These are phyloP conservation scores for Trichoderma sp. DNA, from an alignment of 2,329 filamentous ascomycete genomes.

Conservation along the genomic window DNA sequence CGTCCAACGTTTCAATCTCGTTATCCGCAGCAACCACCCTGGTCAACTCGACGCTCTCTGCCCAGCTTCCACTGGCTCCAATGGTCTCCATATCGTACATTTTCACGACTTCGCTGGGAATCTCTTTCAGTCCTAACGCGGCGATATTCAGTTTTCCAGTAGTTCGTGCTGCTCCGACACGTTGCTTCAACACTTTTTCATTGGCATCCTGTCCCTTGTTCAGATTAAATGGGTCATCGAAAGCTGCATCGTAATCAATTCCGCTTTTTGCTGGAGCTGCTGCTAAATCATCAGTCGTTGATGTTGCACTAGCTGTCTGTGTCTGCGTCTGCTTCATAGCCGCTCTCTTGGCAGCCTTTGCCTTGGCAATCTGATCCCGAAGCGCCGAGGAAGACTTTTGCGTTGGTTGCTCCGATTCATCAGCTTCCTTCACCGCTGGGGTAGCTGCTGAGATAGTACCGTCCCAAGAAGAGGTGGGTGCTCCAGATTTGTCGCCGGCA, in stretches of 20 bases:
- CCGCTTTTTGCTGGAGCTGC: slow-evolving; percentile 45
- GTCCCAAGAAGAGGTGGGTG: slow-evolving; percentile 28
- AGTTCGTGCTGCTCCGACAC: slow-evolving; percentile 68
- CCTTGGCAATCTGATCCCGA: slow-evolving; percentile 88
- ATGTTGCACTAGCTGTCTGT: slow-evolving; percentile 10
- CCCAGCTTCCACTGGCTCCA: slow-evolving; percentile 69
- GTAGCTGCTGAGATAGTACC: slow-evolving; percentile 29
- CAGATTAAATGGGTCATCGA: slow-evolving; percentile 69
- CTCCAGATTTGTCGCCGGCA: slow-evolving; percentile 16
- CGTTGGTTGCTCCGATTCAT: background rate
- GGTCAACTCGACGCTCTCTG: slow-evolving; percentile 83
- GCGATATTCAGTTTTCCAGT: slow-evolving; percentile 86
- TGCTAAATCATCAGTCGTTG: slow-evolving; percentile 27
- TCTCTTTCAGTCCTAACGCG: slow-evolving; percentile 72
- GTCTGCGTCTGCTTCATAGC: slow-evolving; percentile 36
- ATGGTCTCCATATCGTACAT: slow-evolving; percentile 83
- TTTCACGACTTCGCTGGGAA: slow-evolving; percentile 77
- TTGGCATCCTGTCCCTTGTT: slow-evolving; percentile 53
- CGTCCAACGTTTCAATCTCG: slow-evolving; percentile 70
- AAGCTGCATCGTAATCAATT: slow-evolving; percentile 49
- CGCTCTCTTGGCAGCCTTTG: slow-evolving; percentile 74
- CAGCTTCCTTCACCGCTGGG: slow-evolving; percentile 19
- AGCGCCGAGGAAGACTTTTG: slow-evolving; percentile 75
- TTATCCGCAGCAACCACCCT: slow-evolving; percentile 87
- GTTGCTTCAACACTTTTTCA: slow-evolving; percentile 67